A percentile compares a stretch with the other conserved stretches of the same genome.
Evolutionary conservation across 371 early-diverging fungal species (phyloP).

Genomic region (Capillidium heterosporum): DNA sequence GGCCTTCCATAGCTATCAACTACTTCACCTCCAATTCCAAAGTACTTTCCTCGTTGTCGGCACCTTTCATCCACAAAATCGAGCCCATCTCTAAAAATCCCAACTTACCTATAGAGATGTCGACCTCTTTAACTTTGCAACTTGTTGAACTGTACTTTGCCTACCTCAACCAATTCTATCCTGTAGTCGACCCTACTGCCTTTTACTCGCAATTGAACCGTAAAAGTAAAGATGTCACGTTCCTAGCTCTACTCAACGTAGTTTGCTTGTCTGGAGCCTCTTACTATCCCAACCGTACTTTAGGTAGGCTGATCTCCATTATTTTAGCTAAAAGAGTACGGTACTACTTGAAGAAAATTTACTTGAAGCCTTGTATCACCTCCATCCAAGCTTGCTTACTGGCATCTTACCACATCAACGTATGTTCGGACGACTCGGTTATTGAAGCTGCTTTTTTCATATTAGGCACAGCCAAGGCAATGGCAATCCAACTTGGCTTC

Average conservation of each 20-base stretch:
- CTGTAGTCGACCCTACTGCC: neutral
- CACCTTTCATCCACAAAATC: neutral
- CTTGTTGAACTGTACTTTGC: conserved; percentile 1
- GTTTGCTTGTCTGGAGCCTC: conserved; percentile 1
- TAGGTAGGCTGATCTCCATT: neutral
- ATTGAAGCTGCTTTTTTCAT: neutral
- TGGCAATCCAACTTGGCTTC: neutral
- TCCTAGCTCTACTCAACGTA: neutral
- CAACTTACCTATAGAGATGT: neutral
- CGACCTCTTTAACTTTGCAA: neutral
- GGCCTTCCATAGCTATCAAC: neutral
- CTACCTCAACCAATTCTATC: neutral
- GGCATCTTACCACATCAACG: neutral
- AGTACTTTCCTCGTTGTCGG: neutral
- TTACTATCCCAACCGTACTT: neutral
- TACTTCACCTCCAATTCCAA: neutral
- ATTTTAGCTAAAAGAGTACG: neutral
- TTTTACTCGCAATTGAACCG: neutral
- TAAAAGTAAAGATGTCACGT: neutral
- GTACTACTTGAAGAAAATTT: neutral
- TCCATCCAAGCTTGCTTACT: neutral
- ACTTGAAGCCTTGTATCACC: neutral
- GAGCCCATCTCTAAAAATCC: neutral
- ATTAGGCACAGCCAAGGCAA: neutral
- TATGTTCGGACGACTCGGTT: neutral